Evolutionary conservation across 2,329 filamentous ascomycete species (phyloP).

Genomic region (Beauveria pseudobassiana): DNA sequence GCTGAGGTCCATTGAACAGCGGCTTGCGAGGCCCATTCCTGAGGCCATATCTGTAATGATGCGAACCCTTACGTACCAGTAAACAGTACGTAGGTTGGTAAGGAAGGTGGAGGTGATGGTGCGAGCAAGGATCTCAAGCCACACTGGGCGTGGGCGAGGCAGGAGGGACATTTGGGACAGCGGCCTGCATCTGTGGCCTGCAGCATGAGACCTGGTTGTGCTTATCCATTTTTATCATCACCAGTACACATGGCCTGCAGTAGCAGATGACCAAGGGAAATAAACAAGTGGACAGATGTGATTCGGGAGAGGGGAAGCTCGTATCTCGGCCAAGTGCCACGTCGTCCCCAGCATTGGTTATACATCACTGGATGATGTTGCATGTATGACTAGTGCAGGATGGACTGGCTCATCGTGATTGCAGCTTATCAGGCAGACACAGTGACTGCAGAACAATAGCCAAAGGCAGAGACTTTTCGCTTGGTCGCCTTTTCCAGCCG

Average conservation of each 20-base stretch:
- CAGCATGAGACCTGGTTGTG: conserved; percentile 5
- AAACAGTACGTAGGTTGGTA: neutral
- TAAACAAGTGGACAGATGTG: neutral
- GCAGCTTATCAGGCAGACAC: neutral
- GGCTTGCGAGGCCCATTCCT: neutral
- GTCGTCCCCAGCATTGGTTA: conserved; percentile 1
- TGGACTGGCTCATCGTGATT: neutral
- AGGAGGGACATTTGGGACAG: neutral
- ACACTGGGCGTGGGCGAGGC: neutral
- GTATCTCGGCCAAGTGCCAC: neutral
- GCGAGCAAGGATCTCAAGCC: conserved; percentile 8
- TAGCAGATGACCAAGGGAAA: conserved; percentile 5
- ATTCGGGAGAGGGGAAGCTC: neutral
- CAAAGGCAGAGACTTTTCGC: neutral
- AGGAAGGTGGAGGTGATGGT: neutral
- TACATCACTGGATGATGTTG: neutral
- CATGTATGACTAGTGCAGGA: neutral
- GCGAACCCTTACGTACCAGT: conserved; percentile 9
- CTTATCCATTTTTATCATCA: conserved; percentile 1
- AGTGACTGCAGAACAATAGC: neutral
- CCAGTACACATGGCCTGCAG: neutral
- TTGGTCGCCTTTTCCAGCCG: conserved; percentile 6
- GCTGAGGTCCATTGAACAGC: neutral
- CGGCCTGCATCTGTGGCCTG: conserved; percentile 11
- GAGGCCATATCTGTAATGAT: neutral